A percentile compares a stretch with the other conserved stretches of the same genome.
Evolutionary conservation across 768 basidiomycete genomes (phyloP).

Genomic region (Austroboletus eburneus): DNA sequence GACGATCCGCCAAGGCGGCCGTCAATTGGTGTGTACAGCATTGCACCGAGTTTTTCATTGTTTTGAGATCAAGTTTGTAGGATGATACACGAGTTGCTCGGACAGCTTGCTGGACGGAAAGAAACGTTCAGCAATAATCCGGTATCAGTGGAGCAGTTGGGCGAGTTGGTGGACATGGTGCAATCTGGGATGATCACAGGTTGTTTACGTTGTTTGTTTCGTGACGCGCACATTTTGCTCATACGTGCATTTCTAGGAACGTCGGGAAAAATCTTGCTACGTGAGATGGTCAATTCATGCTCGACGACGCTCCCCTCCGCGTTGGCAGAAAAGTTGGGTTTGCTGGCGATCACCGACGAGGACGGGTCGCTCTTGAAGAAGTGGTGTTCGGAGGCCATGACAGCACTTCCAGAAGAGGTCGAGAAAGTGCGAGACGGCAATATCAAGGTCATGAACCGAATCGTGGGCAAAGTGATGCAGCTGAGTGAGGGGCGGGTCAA

Average conservation of each 20-base stretch:
- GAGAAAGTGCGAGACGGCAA: slow-evolving; percentile 65
- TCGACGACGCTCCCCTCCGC: slow-evolving; percentile 34
- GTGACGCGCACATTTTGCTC: not conserved
- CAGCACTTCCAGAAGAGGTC: slow-evolving; percentile 61
- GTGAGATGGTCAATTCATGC: slow-evolving; percentile 54
- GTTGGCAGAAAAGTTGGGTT: slow-evolving; percentile 48
- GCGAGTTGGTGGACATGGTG: slow-evolving; percentile 75
- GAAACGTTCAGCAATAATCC: slow-evolving; percentile 56
- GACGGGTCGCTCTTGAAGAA: slow-evolving; percentile 39
- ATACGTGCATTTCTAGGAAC: slow-evolving; percentile 48
- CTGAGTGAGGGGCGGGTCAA: slow-evolving; percentile 74
- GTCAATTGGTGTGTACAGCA: slow-evolving; percentile 71
- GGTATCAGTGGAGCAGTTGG: slow-evolving; percentile 60
- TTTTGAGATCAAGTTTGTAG: slow-evolving; percentile 36
- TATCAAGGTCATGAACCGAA: slow-evolving; percentile 61
- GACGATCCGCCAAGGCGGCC: slow-evolving; percentile 62
- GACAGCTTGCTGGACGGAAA: slow-evolving; percentile 61
- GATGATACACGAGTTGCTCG: slow-evolving; percentile 86
- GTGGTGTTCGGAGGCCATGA: slow-evolving; percentile 64
- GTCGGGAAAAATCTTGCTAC: slow-evolving; percentile 74
- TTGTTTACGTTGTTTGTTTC: too few relatives aligned
- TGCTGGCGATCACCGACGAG: slow-evolving; percentile 38
- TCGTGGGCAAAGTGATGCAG: slow-evolving; percentile 64
- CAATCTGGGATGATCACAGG: slow-evolving; percentile 65
- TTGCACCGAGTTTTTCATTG: not conserved